Evolutionary conservation across 148 eudicot species (phyloP).

Genomic region (Rhododendron mucronatum): DNA sequence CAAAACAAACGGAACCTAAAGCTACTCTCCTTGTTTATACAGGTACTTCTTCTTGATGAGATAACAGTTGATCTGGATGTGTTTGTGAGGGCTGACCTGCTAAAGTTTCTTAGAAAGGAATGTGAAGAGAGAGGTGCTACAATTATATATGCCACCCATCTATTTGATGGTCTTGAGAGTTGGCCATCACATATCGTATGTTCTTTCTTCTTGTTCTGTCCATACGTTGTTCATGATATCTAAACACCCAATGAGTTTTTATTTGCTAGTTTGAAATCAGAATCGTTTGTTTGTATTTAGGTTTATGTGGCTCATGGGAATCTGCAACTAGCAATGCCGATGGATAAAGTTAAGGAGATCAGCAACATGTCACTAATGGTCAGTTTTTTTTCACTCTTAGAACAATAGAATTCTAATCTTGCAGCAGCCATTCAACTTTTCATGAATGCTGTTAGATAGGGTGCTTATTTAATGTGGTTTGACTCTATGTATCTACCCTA

Average conservation of each 20-base stretch:
- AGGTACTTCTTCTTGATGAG: constrained; percentile 98
- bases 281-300: constrained; percentile 24
- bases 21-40: neutral
- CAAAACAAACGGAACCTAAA: too few species aligned
- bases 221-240: neutral
- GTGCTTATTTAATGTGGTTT: neutral
- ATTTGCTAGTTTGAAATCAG: neutral
- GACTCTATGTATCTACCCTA: neutral
- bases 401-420: neutral
- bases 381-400: constrained; percentile 15
- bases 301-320: constrained; percentile 82
- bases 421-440: neutral
- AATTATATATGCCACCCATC: constrained; percentile 92
- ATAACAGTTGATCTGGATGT: constrained; percentile 96
- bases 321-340: constrained; percentile 71
- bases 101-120: constrained; percentile 74
- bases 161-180: constrained; percentile 92
- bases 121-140: constrained; percentile 78
- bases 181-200: constrained; percentile 94
- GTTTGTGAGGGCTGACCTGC: constrained; percentile 89
- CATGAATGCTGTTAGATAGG: neutral
- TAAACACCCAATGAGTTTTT: neutral
- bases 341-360: constrained; percentile 64
- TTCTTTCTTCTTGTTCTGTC: neutral
- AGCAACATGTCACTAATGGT: constrained; percentile 83